A percentile compares a stretch with the other conserved stretches of the same genome.
Evolutionary conservation across 2,329 filamentous ascomycete genomes (phyloP).

Genomic region (Leptosphaerulina australis): DNA sequence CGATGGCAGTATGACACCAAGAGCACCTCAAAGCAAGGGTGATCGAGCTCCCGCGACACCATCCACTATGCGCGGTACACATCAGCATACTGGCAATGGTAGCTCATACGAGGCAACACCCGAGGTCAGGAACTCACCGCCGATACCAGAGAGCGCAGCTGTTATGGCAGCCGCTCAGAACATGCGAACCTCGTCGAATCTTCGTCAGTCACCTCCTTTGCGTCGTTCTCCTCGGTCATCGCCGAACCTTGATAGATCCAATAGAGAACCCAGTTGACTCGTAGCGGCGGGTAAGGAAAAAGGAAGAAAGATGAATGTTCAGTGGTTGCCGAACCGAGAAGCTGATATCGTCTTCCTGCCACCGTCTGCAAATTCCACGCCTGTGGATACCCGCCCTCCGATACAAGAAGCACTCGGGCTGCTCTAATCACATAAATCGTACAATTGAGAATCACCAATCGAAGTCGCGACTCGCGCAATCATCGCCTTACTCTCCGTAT

Average conservation of each 20-base stretch:
- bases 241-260: constrained; percentile 24
- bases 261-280: constrained; percentile 41
- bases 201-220: constrained; percentile 41
- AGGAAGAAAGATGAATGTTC: constrained; percentile 45
- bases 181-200: constrained; percentile 36
- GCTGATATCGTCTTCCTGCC: constrained; percentile 44
- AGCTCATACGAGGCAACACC: constrained; percentile 39
- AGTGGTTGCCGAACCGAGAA: constrained; percentile 44
- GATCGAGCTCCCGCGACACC: constrained; percentile 43
- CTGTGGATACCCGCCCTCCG: constrained; percentile 18
- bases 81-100: constrained; percentile 35
- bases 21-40: constrained; percentile 37
- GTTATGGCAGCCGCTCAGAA: constrained; percentile 34
- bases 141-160: constrained; percentile 39
- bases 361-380: constrained; percentile 30
- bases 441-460: background rate
- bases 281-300: constrained; percentile 41
- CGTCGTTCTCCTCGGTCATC: constrained; percentile 34
- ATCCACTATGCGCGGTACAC: constrained; percentile 40
- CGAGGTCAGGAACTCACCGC: constrained; percentile 31
- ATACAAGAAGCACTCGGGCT: constrained; percentile 16
- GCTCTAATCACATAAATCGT: background rate
- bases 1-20: constrained; percentile 41
- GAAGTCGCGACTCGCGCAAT: too few relatives aligned
- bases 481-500: background rate